These are phyloP conservation scores for Viridothelium virens DNA, from an alignment of 495 filamentous ascomycete genomes.

Conservation along the genomic window DNA sequence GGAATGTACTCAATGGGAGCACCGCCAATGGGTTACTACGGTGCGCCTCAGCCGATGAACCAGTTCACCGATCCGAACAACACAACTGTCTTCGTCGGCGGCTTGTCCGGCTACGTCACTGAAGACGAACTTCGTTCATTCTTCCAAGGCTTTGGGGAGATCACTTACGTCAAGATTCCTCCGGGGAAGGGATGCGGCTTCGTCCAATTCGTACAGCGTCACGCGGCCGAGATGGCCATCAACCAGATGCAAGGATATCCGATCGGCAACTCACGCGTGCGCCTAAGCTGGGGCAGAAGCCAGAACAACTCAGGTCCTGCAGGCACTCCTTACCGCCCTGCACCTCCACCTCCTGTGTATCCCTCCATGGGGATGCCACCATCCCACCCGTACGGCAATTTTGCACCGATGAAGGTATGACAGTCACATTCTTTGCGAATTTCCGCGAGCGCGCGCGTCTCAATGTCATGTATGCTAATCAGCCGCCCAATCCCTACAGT, in stretches of 20 bases:
- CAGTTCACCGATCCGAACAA: slow-evolving; percentile 99
- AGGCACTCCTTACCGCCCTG: slow-evolving; percentile 93
- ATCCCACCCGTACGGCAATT: slow-evolving; percentile 63
- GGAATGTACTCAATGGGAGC: slow-evolving; percentile 61
- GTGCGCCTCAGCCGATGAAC: slow-evolving; percentile 91
- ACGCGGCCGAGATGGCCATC: slow-evolving; percentile 99
- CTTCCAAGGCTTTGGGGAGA: slow-evolving; percentile 99
- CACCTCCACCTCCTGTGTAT: slow-evolving; percentile 82
- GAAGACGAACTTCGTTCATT: slow-evolving; percentile 99
- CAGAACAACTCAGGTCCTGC: slow-evolving; percentile 99
- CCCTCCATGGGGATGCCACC: slow-evolving; percentile 74
- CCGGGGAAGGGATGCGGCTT: slow-evolving; percentile 99
- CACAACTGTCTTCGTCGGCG: slow-evolving; percentile 97
- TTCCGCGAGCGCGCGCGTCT: neutral
- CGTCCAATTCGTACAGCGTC: slow-evolving; percentile 97
- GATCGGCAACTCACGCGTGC: slow-evolving; percentile 96
- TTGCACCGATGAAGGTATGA: slow-evolving; percentile 69
- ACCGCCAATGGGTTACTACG: slow-evolving; percentile 74
- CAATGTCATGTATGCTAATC: neutral
- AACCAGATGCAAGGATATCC: slow-evolving; percentile 99
- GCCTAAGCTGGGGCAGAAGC: slow-evolving; percentile 91
- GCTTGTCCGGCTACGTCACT: slow-evolving; percentile 95
- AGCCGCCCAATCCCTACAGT: neutral
- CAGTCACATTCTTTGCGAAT: slow-evolving; percentile 15
- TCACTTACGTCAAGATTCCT: slow-evolving; percentile 99